These are phyloP conservation scores for Digitaria exilis DNA, from an alignment of 202 grass and related monocot genomes.

Conservation along the genomic window DNA sequence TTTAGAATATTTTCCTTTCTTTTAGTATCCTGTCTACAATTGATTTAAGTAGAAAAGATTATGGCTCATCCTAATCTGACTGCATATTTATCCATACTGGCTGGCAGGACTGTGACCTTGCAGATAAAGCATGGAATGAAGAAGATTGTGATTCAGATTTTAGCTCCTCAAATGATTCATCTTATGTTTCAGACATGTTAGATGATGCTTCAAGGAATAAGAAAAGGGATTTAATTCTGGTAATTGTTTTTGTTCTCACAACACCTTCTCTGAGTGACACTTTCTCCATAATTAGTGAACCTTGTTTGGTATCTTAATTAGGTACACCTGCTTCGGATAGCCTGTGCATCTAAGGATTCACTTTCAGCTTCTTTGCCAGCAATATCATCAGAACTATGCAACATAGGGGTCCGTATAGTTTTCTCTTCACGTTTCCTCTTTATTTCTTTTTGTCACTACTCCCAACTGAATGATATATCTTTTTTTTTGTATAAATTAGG, in stretches of 20 bases:
- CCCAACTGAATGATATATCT: conserved; percentile 28
- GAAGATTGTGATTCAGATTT: conserved; percentile 53
- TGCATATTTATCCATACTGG: conserved; percentile 34
- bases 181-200: conserved; percentile 56
- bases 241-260: conserved; percentile 33
- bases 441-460: conserved; percentile 22
- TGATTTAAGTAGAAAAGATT: conserved; percentile 26
- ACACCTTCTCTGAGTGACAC: conserved; percentile 2
- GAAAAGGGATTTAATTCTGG: conserved; percentile 88
- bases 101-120: conserved; percentile 46
- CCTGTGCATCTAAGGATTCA: conserved; percentile 77
- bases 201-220: conserved; percentile 67
- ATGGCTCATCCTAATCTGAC: conserved; percentile 21
- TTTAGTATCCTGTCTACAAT: conserved; percentile 27
- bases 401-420: conserved; percentile 69
- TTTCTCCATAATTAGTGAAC: conserved; percentile 33
- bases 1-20: background rate
- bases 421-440: conserved; percentile 24
- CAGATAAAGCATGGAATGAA: conserved; percentile 43
- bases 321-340: conserved; percentile 84
- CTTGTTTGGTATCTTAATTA: conserved; percentile 53
- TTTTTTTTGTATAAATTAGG: conserved; percentile 44
- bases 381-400: conserved; percentile 78
- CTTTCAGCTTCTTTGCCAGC: conserved; percentile 72
- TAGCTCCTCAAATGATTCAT: conserved; percentile 46